Evolutionary conservation across 192 early-diverging fungal species (phyloP), one percentile per base, ranked within the genome.

Genomic region (Dissophora globulifera): DNA sequence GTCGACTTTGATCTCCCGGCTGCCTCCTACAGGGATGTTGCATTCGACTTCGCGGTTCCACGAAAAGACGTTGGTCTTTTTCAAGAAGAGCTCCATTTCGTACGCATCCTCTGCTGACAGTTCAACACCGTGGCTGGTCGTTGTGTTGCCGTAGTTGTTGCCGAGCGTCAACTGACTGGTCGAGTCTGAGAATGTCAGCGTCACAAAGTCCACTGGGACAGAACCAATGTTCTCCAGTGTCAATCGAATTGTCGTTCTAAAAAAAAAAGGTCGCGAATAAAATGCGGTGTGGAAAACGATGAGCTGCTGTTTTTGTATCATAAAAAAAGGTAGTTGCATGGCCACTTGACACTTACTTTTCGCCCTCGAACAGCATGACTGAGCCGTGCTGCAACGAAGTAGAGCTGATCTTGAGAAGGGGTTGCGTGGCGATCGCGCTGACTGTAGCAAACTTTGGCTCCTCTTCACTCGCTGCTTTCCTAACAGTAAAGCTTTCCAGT

Each of bases 351-450:
- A 7, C 76, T 27, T 79, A 93, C 91, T 79, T 78, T 79, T 94
- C 93, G 30, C 93, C 93, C 55, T 95, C 93, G 62, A 90, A 94
- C 11, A 94, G 58, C 91, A 93, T 94, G 16, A 93, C 63, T 8
- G 92, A 90, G 45, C 86, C 83, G 58, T 90, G 86, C 65, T 79
- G 71, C n/a, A 78, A 72, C 25, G 78, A 90, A 20, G 80, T 88
- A 17, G 58, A 83, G 55, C 69, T 89, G 30, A 93, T 86, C 59
- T 93, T 87, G 20, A 94, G 50, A 22, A 91, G 55, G 3, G 93
- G 92, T 41, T 90, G 92, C 12, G 78, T 72, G 20, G 82, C 79
- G 43, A 94, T 89, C 17, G 93, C 89, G 23, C 69, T 74, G 22
- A 91, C 78, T 1, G 67, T 69, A 4, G 78, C 38, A 61, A 82